Evolutionary conservation across 1,284 basidiomycete species (phyloP).

Genomic region (Cryptococcus sp.): DNA sequence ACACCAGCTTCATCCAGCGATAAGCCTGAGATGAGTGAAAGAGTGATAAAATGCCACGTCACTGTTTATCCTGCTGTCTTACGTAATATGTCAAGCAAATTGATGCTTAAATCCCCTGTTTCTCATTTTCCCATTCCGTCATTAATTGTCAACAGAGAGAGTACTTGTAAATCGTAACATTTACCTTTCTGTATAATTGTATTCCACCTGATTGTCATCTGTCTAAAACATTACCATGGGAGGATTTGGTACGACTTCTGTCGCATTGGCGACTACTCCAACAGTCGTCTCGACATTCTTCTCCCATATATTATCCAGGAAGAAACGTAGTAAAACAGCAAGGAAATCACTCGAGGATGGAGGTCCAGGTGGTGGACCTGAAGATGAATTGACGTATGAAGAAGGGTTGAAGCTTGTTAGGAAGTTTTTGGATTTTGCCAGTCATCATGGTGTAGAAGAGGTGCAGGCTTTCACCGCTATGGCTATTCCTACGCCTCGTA

Average conservation of each 20-base stretch:
- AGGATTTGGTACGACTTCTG: slow-evolving; percentile 33
- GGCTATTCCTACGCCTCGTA: slow-evolving; percentile 39
- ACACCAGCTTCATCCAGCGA: too few relatives aligned
- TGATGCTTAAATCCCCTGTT: too few relatives aligned
- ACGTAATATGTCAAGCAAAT: too few relatives aligned
- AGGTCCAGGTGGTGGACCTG: slow-evolving; percentile 35
- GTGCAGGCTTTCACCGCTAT: slow-evolving; percentile 48
- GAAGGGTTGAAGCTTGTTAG: slow-evolving; percentile 41
- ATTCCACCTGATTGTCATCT: too few relatives aligned
- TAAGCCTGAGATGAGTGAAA: too few relatives aligned
- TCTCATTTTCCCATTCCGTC: too few relatives aligned
- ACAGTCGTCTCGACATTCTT: slow-evolving; percentile 44
- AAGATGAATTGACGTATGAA: slow-evolving; percentile 41
- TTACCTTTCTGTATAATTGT: too few relatives aligned
- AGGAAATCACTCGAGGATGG: slow-evolving; percentile 21
- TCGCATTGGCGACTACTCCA: slow-evolving; percentile 39
- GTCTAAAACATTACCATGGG: neutral
- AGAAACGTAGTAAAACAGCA: slow-evolving; percentile 15
- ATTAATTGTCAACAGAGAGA: too few relatives aligned
- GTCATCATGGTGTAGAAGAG: slow-evolving; percentile 44
- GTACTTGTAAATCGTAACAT: too few relatives aligned
- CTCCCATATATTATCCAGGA: slow-evolving; percentile 28
- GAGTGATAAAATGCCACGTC: too few relatives aligned
- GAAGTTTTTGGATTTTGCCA: slow-evolving; percentile 40
- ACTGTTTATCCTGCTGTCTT: too few relatives aligned